Base-by-base conservation (phyloP, 768 basidiomycete genomes). In the Exsudoporus frostii region DNA sequence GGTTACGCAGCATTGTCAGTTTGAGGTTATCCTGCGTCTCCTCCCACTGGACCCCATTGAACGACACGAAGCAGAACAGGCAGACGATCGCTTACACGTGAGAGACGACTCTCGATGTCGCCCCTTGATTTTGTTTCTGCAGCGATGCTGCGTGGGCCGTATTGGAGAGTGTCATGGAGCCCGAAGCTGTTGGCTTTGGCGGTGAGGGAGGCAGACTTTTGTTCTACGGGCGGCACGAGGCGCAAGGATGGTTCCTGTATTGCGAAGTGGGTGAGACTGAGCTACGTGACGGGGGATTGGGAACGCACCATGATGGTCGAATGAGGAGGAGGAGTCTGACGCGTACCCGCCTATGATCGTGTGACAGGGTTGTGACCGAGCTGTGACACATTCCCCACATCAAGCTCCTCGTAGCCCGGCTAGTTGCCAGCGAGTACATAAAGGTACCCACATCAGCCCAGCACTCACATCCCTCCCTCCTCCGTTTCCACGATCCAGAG, bases 11-110 rank as follows among this genome's bases (percentile, higher is more conserved):
- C 72, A 96, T 75, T 44, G 83, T 93, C 53, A 98, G 76, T 67
- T 87, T 87, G 45, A 94, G 67, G 69, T 88, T 88, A 69, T 92
- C 88, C 69, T 97, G 94, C 8, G 95, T 93, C 58, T 84, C 85
- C 48, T 94, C 87, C 97, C 97, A 98, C 96, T 98, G 58, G 9
- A 36, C 27, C 48, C 9, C 19, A 5, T 60, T 56, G 39, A 56
- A 14, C 11, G 30, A 40, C 22, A 27, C 13, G 24, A 36, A 14
- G 38, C 27, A 14, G 30, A 29, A 29, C 13, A 20, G 13, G 7
- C 7, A 32, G 15, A 6, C 5, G 14, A 24, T 27, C 24, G 67
- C 86, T 49, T 56, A 95, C 96, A 60, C 85, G 87, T 64, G 90
- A 82, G 27, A 98, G 74, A 43, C 96, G 79, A 7, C 79, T 73